These are phyloP conservation scores for Rhizopus stolonifer DNA, from an alignment of 371 early-diverging fungal species.

Conservation along the genomic window DNA sequence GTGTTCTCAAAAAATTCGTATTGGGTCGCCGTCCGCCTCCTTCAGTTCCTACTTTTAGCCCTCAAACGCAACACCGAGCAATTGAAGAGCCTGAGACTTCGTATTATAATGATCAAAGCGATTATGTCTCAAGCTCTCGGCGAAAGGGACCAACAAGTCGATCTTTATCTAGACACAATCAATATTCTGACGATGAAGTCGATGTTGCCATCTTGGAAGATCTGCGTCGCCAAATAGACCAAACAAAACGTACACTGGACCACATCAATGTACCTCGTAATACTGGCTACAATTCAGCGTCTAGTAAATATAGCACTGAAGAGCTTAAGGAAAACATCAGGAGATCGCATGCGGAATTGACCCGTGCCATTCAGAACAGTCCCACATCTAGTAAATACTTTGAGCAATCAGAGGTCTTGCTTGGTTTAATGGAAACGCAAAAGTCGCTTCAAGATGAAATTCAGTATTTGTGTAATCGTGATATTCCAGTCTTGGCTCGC, in stretches of 20 bases:
- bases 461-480: slow-evolving; percentile 45
- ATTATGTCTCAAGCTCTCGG: slow-evolving; percentile 60
- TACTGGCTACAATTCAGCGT: slow-evolving; percentile 2
- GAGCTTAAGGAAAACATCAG: slow-evolving; percentile 50
- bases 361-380: slow-evolving; percentile 18
- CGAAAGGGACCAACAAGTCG: slow-evolving; percentile 29
- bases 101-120: slow-evolving; percentile 28
- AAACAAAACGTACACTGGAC: slow-evolving; percentile 39
- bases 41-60: slow-evolving; percentile 18
- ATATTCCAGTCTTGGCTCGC: slow-evolving; percentile 53
- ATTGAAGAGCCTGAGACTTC: slow-evolving; percentile 15
- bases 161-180: slow-evolving; percentile 4
- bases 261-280: slow-evolving; percentile 9
- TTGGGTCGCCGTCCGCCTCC: slow-evolving; percentile 36
- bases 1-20: slow-evolving; percentile 59
- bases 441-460: slow-evolving; percentile 47
- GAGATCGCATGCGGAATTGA: slow-evolving; percentile 37
- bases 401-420: slow-evolving; percentile 30
- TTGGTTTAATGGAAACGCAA: slow-evolving; percentile 39
- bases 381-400: slow-evolving; percentile 26
- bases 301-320: slow-evolving; percentile 35
- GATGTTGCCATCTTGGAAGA: slow-evolving; percentile 31
- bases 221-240: slow-evolving; percentile 51
- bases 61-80: slow-evolving; percentile 6
- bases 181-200: slow-evolving; percentile 15